Percentiles rank a stretch among this genome's conserved stretches.
Conservation (phyloP, 805 yeast genomes). For the Zygosaccharomyces siamensis region DNA sequence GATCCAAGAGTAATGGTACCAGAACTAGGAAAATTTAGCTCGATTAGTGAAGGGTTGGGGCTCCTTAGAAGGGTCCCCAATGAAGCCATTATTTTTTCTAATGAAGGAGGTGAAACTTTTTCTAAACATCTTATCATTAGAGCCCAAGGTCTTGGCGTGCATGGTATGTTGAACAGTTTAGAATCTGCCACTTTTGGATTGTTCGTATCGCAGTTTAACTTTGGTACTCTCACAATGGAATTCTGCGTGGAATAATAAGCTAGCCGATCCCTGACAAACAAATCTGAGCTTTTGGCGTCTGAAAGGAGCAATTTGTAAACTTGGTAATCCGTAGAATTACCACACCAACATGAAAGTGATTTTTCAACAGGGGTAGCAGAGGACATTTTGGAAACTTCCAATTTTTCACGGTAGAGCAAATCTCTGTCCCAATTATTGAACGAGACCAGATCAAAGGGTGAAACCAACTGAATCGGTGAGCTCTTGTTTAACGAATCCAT, state of each 20-base stretch:
- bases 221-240: conserved; percentile 44
- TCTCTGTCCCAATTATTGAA: conserved; percentile 65
- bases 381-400: conserved; percentile 82
- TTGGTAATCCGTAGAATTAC: conserved; percentile 73
- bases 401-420: conserved; percentile 63
- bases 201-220: conserved; percentile 19
- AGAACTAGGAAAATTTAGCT: conserved; percentile 72
- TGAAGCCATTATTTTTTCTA: conserved; percentile 28
- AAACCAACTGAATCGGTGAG: conserved; percentile 23
- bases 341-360: conserved; percentile 61
- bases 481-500: conserved; percentile 14
- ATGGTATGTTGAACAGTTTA: conserved; percentile 45
- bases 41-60: conserved; percentile 10
- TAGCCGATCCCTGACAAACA: conserved; percentile 26
- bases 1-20: conserved; percentile 80
- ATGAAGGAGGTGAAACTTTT: conserved; percentile 50
- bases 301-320: conserved; percentile 24
- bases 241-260: conserved; percentile 48
- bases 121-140: conserved; percentile 56
- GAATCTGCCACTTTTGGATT: conserved; percentile 24
- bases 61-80: conserved; percentile 22
- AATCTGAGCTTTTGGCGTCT: conserved; percentile 7
- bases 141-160: conserved; percentile 44
- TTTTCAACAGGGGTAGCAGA: conserved; percentile 57
- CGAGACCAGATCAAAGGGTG: conserved; percentile 39